Base-by-base conservation (phyloP, 1,139 yeast genomes). In the Diutina mesorugosa region DNA sequence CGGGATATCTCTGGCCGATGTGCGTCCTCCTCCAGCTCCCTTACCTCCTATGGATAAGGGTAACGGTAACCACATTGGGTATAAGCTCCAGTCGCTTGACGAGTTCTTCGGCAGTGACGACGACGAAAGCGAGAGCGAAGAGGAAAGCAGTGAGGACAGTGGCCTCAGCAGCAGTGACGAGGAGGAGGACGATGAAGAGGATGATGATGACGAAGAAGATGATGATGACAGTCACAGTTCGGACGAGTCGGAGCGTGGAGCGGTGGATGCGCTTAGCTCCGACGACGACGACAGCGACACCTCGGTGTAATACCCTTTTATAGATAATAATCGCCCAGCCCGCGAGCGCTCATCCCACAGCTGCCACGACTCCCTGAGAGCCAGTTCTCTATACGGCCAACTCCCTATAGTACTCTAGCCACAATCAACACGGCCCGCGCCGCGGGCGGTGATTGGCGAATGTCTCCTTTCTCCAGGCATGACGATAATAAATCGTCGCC, bases 31-130 rank as follows among this genome's bases (percentile, higher is more conserved):
- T 2, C 62, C 63, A 28, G 59, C 65, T 6, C 51, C 61, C 7
- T 57, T 67, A 5, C 60, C 16, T 67, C 74, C 4, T 68, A 73
- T 1, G 62, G 61, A 30, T 66, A 62, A 12, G 63, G 61, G 53
- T 63, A 60, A 21, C 57, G 54, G 55, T 30, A 28, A 29, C 14
- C 6, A 32, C 26, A 50, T 16, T 38, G 12, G 77, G 0, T 72
- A 84, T 64, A 80, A 79, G 61, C 72, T 87, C 55, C 96, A 87
- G 68, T 88, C 90, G 59, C 72, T 90, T 61, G 97, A 90, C 64
- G 97, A 90, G 59, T 90, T 90, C 67, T 86, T 90, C 64, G 88
- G 87, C 0, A 64, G 63, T 21, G 85, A 55, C 77, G 77, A 7
- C 76, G 73, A 50, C 8, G 53, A 50, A 28, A 14, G 14, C n/a